These are phyloP conservation scores for Ilex paraguariensis DNA, from an alignment of 305 asterid species.

Conservation along the genomic window DNA sequence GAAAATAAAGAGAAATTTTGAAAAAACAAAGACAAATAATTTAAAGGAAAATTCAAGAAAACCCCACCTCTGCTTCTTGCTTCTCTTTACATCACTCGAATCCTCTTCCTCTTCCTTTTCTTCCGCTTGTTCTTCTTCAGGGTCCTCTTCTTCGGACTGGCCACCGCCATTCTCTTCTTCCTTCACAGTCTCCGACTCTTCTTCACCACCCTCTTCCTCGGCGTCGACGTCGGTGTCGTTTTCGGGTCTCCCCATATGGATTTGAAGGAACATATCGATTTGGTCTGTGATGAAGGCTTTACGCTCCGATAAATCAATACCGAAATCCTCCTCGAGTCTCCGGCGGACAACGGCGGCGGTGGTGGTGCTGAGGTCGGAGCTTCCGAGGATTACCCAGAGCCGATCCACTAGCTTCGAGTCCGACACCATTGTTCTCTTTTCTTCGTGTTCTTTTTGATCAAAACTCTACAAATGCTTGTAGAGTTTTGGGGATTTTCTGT, in stretches of 20 bases:
- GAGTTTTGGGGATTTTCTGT: too few species aligned
- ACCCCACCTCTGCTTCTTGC: slow-evolving; percentile 16
- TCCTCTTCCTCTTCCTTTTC: slow-evolving; percentile 3
- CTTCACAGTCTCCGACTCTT: slow-evolving; percentile 2
- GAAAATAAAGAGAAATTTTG: background rate
- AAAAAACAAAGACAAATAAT: background rate
- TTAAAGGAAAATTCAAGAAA: background rate
- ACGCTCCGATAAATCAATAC: slow-evolving; percentile 27
- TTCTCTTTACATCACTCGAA: slow-evolving; percentile 12
- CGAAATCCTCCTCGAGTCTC: slow-evolving; percentile 37
- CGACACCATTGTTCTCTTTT: slow-evolving; percentile 22
- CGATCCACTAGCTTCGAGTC: slow-evolving; percentile 30
- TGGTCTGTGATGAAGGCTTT: slow-evolving; percentile 32
- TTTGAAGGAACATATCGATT: slow-evolving; percentile 28
- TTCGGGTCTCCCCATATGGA: slow-evolving; percentile 6
- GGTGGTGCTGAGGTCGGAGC: slow-evolving; percentile 34
- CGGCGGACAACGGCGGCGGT: slow-evolving; percentile 35
- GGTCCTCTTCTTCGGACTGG: slow-evolving; percentile 5
- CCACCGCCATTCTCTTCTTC: background rate
- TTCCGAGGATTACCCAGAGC: slow-evolving; percentile 27
- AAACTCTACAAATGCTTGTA: too few species aligned
- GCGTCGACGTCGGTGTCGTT: slow-evolving; percentile 13
- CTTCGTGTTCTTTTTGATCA: too few species aligned
- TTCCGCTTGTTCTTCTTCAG: slow-evolving; percentile 1
- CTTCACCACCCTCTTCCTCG: slow-evolving; percentile 6